These are phyloP conservation scores for Fereydounia khargensis DNA, from an alignment of 1,284 basidiomycete genomes.

Conservation along the genomic window DNA sequence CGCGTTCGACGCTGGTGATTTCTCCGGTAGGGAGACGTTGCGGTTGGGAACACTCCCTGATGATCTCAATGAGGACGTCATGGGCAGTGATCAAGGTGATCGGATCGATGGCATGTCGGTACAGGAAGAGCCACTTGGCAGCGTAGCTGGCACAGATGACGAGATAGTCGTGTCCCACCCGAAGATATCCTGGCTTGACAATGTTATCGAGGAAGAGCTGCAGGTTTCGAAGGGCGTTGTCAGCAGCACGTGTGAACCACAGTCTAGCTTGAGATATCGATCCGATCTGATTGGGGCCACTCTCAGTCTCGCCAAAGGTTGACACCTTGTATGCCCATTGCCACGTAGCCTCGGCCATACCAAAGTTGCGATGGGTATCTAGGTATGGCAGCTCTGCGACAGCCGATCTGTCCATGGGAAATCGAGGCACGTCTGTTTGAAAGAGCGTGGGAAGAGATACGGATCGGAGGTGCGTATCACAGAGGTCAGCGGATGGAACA, in stretches of 20 bases:
- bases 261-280: conserved; percentile 7
- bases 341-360: conserved; percentile 30
- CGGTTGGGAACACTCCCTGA: conserved; percentile 20
- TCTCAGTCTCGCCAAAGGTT: background rate
- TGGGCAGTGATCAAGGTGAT: conserved; percentile 10
- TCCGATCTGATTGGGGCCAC: background rate
- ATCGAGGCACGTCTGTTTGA: conserved; percentile 11
- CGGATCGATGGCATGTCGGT: conserved; percentile 21
- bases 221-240: conserved; percentile 16
- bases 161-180: conserved; percentile 30
- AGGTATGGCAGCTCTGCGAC: conserved; percentile 25
- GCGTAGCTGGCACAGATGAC: conserved; percentile 27
- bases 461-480: no score
- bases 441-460: no score
- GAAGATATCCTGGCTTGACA: conserved; percentile 24
- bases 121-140: conserved; percentile 29
- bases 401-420: conserved; percentile 28
- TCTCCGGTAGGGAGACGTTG: conserved; percentile 21
- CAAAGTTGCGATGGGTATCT: conserved; percentile 22
- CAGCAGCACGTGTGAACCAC: conserved; percentile 29
- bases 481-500: no score
- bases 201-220: conserved; percentile 16
- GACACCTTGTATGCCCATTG: conserved; percentile 26
- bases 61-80: conserved; percentile 11
- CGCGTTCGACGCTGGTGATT: conserved; percentile 25